These are phyloP conservation scores for Claviceps capensis DNA, from an alignment of 2,329 filamentous ascomycete species.

Conservation along the genomic window DNA sequence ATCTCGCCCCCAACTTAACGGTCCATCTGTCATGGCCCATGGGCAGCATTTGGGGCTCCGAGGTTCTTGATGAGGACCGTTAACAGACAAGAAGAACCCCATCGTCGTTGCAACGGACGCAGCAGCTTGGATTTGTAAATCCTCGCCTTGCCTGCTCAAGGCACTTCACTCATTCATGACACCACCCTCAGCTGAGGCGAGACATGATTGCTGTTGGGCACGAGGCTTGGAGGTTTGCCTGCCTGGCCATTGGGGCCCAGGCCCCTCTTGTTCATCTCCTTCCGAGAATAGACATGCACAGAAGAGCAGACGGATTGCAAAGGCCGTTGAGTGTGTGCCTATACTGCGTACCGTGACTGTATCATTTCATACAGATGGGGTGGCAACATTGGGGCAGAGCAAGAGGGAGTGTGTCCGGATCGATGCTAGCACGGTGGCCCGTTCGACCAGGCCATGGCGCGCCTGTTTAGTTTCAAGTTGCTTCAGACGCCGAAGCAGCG, in stretches of 20 bases:
- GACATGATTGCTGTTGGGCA: neutral
- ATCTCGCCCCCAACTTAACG: constrained; percentile 12
- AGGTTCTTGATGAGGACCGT: constrained; percentile 8
- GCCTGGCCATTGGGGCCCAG: neutral
- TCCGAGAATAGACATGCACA: constrained; percentile 35
- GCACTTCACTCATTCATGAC: constrained; percentile 1
- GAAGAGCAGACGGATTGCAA: constrained; percentile 7
- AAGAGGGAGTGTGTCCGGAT: constrained; percentile 1
- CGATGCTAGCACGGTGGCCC: constrained; percentile 7
- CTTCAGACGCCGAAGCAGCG: neutral
- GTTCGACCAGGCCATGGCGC: constrained; percentile 1
- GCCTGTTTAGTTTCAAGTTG: constrained; percentile 5
- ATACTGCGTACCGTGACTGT: neutral
- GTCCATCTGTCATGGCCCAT: constrained; percentile 9
- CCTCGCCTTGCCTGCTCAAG: constrained; percentile 1
- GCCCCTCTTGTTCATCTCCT: constrained; percentile 23
- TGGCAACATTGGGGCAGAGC: neutral
- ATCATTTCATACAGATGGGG: neutral
- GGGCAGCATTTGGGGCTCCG: constrained; percentile 11
- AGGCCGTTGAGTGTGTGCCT: neutral
- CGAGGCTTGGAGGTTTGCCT: neutral
- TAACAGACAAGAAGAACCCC: neutral
- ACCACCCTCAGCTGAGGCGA: neutral
- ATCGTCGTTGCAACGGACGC: neutral
- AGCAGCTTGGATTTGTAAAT: neutral